Evolutionary conservation across 129 eudicot genomes (phyloP).

Genomic region (Artemisia annua): DNA sequence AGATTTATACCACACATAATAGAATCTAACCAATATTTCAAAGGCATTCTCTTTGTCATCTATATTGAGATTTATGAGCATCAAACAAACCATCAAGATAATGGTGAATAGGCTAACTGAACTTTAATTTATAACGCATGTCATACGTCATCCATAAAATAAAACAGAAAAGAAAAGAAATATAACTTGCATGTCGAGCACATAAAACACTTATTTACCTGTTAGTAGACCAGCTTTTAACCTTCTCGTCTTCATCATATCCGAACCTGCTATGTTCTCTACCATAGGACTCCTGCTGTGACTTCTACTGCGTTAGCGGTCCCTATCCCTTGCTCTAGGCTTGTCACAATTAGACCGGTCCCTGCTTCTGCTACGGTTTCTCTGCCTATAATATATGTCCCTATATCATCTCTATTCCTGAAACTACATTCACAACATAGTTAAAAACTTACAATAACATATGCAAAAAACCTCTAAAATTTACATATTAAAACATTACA

Average conservation of each 20-base stretch:
- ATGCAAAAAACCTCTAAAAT: not conserved
- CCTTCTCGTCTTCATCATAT: constrained; percentile 61
- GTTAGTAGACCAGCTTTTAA: constrained; percentile 68
- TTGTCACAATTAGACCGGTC: constrained; percentile 65
- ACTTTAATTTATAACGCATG: no score
- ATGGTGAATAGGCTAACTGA: no score
- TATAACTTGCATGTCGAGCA: not conserved
- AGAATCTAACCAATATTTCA: no score
- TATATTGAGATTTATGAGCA: no score
- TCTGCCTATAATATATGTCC: constrained; percentile 63
- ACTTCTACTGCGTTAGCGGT: constrained; percentile 45
- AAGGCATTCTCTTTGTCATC: no score
- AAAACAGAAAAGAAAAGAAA: not conserved
- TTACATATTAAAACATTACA: not conserved
- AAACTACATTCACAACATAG: constrained; percentile 26
- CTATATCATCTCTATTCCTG: constrained; percentile 44
- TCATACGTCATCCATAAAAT: not conserved
- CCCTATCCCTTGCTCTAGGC: constrained; percentile 67
- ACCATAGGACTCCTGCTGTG: constrained; percentile 56
- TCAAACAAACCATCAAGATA: no score
- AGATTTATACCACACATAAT: no score
- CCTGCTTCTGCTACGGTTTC: constrained; percentile 90
- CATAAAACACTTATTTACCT: constrained; percentile 41
- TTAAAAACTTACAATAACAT: not conserved
- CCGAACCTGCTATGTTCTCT: constrained; percentile 74